Percentiles rank a stretch among this genome's conserved stretches.
phyloP scores from a whole-genome alignment of 352 stramenopile genomes.

The Phytophthora lateralis region DNA sequence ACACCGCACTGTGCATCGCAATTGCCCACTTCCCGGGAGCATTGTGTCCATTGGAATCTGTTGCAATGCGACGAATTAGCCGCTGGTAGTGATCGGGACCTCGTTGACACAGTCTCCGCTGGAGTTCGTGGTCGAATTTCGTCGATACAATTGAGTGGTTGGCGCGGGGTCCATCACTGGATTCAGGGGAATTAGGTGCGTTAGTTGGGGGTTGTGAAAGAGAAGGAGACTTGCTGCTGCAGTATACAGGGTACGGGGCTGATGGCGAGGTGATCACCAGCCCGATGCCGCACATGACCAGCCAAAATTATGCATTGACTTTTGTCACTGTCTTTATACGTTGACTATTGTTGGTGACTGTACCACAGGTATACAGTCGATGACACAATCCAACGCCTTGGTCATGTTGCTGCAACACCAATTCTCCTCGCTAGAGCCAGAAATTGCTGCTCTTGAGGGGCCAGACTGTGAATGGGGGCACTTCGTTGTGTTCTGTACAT shows the following conservation, averaged over 20 bases:
- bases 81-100: conserved; percentile 33
- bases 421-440: too few species aligned
- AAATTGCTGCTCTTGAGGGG: too few species aligned
- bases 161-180: neutral
- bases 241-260: neutral
- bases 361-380: too few species aligned
- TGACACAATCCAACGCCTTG: too few species aligned
- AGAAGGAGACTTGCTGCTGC: neutral
- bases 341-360: too few species aligned
- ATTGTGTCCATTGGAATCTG: conserved; percentile 1
- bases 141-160: neutral
- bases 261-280: conserved; percentile 22
- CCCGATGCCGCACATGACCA: conserved; percentile 38
- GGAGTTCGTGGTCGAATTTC: conserved; percentile 30
- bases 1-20: conserved; percentile 81
- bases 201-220: neutral
- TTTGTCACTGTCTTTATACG: too few species aligned
- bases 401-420: too few species aligned
- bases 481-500: too few species aligned
- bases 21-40: conserved; percentile 29
- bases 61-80: conserved; percentile 18
- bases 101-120: conserved; percentile 36
- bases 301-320: too few species aligned
- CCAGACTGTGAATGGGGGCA: too few species aligned
- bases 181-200: neutral